phyloP scores from a whole-genome alignment of 2,329 filamentous ascomycete genomes.

The Arthrobotrys sinensis region DNA sequence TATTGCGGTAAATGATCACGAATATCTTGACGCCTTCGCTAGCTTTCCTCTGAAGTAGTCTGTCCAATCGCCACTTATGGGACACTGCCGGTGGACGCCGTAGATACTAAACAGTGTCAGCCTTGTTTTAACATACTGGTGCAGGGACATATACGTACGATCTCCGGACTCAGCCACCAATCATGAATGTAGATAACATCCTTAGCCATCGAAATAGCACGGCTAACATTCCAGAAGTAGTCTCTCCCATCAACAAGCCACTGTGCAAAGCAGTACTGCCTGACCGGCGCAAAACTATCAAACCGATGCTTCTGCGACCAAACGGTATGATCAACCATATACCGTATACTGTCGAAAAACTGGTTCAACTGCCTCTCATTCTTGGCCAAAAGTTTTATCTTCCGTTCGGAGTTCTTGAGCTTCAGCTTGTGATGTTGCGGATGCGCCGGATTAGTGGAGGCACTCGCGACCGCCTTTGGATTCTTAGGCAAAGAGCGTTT shows the following conservation, averaged over 20 bases:
- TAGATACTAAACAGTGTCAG: conserved; percentile 75
- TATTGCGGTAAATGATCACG: conserved; percentile 97
- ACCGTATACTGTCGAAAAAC: conserved; percentile 91
- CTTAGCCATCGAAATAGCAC: conserved; percentile 95
- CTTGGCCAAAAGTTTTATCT: conserved; percentile 88
- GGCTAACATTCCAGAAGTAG: conserved; percentile 99
- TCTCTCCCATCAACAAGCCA: conserved; percentile 97
- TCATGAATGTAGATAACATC: conserved; percentile 99
- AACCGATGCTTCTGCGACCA: conserved; percentile 91
- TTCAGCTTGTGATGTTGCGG: conserved; percentile 87
- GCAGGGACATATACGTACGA: conserved; percentile 67
- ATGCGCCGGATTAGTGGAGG: conserved; percentile 71
- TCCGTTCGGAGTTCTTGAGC: conserved; percentile 91
- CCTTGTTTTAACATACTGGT: not conserved
- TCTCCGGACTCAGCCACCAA: conserved; percentile 97
- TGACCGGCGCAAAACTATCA: conserved; percentile 91
- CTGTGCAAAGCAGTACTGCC: conserved; percentile 88
- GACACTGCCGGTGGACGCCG: conserved; percentile 93
- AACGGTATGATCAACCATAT: conserved; percentile 85
- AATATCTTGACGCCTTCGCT: conserved; percentile 97
- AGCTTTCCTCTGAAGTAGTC: conserved; percentile 92
- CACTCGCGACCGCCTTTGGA: conserved; percentile 76
- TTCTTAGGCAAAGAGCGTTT: conserved; percentile 74
- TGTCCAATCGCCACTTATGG: conserved; percentile 96
- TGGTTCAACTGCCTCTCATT: conserved; percentile 91